Evolutionary conservation across 1,139 yeast genomes (phyloP), one percentile per base, ranked within the genome.

Genomic region (Candida pseudoviswanathii): DNA sequence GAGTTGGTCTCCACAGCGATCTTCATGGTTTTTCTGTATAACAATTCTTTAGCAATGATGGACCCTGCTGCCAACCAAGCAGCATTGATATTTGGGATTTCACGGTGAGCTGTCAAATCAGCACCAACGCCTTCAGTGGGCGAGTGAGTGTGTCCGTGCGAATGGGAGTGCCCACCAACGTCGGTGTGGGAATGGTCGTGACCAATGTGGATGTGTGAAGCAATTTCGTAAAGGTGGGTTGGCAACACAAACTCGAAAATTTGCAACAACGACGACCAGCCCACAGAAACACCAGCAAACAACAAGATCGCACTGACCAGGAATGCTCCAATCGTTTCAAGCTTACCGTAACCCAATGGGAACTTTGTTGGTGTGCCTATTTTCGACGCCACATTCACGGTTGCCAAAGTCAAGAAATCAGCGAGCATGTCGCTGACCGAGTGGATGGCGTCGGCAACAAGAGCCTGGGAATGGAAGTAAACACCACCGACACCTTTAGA

Each of bases 61-160:
- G 97, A 90, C 1, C 85, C 97, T 43, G 86, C 85, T 0, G 99
- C 98, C 44, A 94, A 77, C 96, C 97, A 92, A 8, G 97, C 97
- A 2, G 98, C 98, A 63, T 90, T 91, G 56, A 94, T 80, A 62
- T 89, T 81, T 1, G 94, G 87, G 2, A 80, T 73, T 48, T 77
- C 80, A 27, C 62, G 53, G 33, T 55, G 52, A 2, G 54, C 40
- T 3, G 49, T 32, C 41, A 48, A 41, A 9, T 46, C 47, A 43
- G 54, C 33, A 2, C 40, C 46, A 3, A 32, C 38, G n/a, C 36
- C 40, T 22, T 51, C 52, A 21, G 44, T 22, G 40, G 64, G 66
- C 16, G 69, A 66, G 44, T 71, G 75, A 4, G 65, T 59, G 54
- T 78, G 81, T 3, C 70, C 58, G 51, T 76, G 84, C n/a, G 71